phyloP scores from a whole-genome alignment of 495 filamentous ascomycete genomes.

The Neurospora sp. region DNA sequence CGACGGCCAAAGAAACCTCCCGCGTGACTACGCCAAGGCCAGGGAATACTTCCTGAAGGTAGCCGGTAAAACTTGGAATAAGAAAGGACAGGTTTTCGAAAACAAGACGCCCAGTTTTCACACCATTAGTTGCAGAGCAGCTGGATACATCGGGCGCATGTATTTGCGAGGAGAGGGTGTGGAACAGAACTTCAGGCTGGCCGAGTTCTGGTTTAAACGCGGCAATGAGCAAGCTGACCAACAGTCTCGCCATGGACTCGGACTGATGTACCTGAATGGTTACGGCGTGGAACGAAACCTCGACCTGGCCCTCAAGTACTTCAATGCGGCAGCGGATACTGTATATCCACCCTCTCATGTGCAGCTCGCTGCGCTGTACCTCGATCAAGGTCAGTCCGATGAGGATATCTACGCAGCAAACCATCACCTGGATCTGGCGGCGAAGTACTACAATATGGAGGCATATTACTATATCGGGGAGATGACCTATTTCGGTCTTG shows the following conservation, averaged over 20 bases:
- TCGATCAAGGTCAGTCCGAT: constrained; percentile 75
- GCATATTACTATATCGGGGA: constrained; percentile 94
- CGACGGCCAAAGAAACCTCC: constrained; percentile 69
- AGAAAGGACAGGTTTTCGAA: constrained; percentile 40
- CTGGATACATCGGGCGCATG: constrained; percentile 88
- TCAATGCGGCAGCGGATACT: constrained; percentile 74
- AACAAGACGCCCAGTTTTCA: constrained; percentile 50
- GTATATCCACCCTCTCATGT: constrained; percentile 78
- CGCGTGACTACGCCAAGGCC: constrained; percentile 61
- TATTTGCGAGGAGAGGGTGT: constrained; percentile 87
- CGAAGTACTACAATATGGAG: constrained; percentile 79
- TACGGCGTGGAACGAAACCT: constrained; percentile 68
- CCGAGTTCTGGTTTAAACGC: constrained; percentile 76
- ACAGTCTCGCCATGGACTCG: constrained; percentile 76
- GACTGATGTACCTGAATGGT: constrained; percentile 79
- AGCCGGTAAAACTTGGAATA: constrained; percentile 72
- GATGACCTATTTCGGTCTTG: constrained; percentile 71
- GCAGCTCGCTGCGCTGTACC: constrained; percentile 70
- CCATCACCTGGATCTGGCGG: constrained; percentile 87
- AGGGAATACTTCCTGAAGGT: constrained; percentile 76
- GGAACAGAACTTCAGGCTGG: constrained; percentile 64
- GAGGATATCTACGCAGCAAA: constrained; percentile 51
- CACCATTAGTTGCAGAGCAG: constrained; percentile 77
- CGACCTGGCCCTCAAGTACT: constrained; percentile 63
- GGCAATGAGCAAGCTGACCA: constrained; percentile 72